A percentile compares a stretch with the other conserved stretches of the same genome.
These are phyloP conservation scores for Eutypa lata DNA, from an alignment of 2,329 filamentous ascomycete genomes.

Conservation along the genomic window DNA sequence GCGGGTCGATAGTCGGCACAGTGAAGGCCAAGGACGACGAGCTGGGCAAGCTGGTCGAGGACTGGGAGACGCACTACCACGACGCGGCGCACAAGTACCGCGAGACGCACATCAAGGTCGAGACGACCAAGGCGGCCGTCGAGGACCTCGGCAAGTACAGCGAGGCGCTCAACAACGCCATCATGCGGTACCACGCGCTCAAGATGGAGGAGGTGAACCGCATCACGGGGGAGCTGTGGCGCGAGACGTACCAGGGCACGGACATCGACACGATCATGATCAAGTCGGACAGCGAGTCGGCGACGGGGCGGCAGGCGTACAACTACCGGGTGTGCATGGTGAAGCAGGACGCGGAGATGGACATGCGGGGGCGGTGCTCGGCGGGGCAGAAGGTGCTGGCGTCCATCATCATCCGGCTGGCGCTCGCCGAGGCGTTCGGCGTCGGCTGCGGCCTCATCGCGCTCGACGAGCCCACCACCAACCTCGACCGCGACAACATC, in stretches of 20 bases:
- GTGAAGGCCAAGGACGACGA: conserved; percentile 85
- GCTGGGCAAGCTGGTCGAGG: conserved; percentile 65
- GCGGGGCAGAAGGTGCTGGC: conserved; percentile 96
- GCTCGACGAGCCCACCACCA: conserved; percentile 95
- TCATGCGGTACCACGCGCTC: conserved; percentile 92
- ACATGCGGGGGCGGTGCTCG: conserved; percentile 97
- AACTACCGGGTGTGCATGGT: conserved; percentile 99
- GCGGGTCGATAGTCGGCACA: conserved; percentile 70
- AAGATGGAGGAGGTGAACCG: conserved; percentile 99
- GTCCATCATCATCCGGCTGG: conserved; percentile 94
- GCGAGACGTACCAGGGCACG: conserved; percentile 91
- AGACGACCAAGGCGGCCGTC: conserved; percentile 87
- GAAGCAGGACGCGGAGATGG: conserved; percentile 96
- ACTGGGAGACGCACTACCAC: conserved; percentile 86
- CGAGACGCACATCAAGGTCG: conserved; percentile 83
- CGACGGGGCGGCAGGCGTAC: conserved; percentile 74
- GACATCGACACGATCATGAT: conserved; percentile 97
- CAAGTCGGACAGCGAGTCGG: conserved; percentile 80
- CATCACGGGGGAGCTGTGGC: conserved; percentile 95
- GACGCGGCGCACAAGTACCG: conserved; percentile 78
- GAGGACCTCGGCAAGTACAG: conserved; percentile 84
- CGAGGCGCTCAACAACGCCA: conserved; percentile 85
- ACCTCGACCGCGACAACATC: conserved; percentile 94
- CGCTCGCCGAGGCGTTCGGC: conserved; percentile 93
- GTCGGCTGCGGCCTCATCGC: conserved; percentile 94